Base-by-base conservation (phyloP, 257 asterid genomes). In the Fraxinus excelsior region DNA sequence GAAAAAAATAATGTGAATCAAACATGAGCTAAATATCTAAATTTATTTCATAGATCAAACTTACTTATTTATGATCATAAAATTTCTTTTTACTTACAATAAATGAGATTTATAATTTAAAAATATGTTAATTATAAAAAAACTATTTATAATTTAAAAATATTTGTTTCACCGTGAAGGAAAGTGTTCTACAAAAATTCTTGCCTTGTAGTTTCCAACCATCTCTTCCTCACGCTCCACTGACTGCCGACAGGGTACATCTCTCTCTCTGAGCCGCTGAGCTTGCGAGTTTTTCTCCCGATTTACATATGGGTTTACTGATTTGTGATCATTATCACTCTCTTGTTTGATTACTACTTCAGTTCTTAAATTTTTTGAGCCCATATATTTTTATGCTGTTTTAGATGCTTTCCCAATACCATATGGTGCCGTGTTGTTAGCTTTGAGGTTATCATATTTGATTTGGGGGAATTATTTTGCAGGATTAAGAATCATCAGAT, bases 201-300 rank as follows among this genome's bases (percentile, higher is more conserved):
- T 49, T 4, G 60, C n/a, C 8, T 16, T 49, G 21, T 16, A 16
- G 23, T 16, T 13, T 49, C 10, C 60, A 49, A 16, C 60, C 60
- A 3, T 49, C 60, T 14, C 21, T 49, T 49, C 60, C 99, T 62
- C 97, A 42, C 91, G 92, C 85, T 94, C 97, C 87, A 91, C 99
- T 6, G 94, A 88, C 74, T 91, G 84, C 40, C 97, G 96, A 87
- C 97, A 53, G 9, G 64, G 64, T 53, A 19, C 25, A 53, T 53
- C 10, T 19, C 25, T 19, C 62, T 53, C 25, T 18, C 23, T 49
- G 7, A 14, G 40, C 40, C 21, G n/a, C 25, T 53, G 3, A 5
- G 19, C 53, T 19, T 42, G 18, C 13, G 53, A 10, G 14, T 10
- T 40, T 40, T 40, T 40, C 46, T 40, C 3, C 46, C 13, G 2